A percentile compares a stretch with the other conserved stretches of the same genome.
Conservation (phyloP, 768 basidiomycete species). For the Panus rudis region DNA sequence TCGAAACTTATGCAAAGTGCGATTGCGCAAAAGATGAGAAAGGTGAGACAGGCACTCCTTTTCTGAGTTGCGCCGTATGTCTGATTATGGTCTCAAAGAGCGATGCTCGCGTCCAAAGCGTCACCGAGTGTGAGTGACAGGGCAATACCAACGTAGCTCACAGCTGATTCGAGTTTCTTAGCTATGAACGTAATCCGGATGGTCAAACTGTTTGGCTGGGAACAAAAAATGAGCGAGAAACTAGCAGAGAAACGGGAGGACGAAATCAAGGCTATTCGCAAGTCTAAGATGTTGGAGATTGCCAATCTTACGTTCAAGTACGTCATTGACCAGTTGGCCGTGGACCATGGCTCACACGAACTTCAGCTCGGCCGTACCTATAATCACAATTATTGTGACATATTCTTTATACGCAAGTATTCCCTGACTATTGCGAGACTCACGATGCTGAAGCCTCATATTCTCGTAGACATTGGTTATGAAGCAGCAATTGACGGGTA, state of each 20-base stretch:
- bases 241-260: constrained; percentile 52
- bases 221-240: constrained; percentile 38
- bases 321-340: too few relatives aligned
- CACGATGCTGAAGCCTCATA: background rate
- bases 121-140: constrained; percentile 31
- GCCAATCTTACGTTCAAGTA: too few relatives aligned
- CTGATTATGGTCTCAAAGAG: constrained; percentile 24
- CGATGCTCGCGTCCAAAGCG: constrained; percentile 38
- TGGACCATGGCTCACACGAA: too few relatives aligned
- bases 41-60: constrained; percentile 17
- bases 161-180: background rate
- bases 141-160: background rate
- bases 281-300: constrained; percentile 39
- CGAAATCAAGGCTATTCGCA: constrained; percentile 51
- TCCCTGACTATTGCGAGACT: background rate
- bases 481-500: constrained; percentile 5
- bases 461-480: constrained; percentile 5
- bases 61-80: background rate
- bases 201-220: constrained; percentile 43
- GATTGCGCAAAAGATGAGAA: constrained; percentile 34
- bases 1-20: constrained; percentile 28
- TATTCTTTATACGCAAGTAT: constrained; percentile 5
- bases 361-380: too few relatives aligned
- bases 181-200: constrained; percentile 1
- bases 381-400: constrained; percentile 8